A percentile compares a stretch with the other conserved stretches of the same genome.
These are phyloP conservation scores for Musa itinerans DNA, from an alignment of 176 grass and related monocot genomes.

Conservation along the genomic window DNA sequence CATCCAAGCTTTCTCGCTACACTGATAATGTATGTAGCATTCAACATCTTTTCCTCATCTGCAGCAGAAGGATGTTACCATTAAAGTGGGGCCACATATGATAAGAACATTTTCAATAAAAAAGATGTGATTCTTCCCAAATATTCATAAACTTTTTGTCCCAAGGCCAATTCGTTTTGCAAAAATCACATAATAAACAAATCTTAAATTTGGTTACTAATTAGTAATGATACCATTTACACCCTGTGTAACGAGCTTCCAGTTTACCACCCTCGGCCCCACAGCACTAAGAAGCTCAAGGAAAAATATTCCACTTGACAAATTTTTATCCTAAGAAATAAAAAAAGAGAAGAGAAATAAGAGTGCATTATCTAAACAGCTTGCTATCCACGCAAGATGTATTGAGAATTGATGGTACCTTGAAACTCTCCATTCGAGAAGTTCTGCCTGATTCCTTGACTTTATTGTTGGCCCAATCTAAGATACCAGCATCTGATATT, in stretches of 20 bases:
- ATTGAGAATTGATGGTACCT: slow-evolving; percentile 31
- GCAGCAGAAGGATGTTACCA: neutral
- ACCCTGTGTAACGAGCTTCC: slow-evolving; percentile 92
- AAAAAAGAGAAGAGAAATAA: neutral
- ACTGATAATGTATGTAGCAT: slow-evolving; percentile 96
- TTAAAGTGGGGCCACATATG: no score
- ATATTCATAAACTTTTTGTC: neutral
- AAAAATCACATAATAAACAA: slow-evolving; percentile 2
- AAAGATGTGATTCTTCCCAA: neutral
- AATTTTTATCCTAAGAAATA: slow-evolving; percentile 66
- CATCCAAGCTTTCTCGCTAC: slow-evolving; percentile 94
- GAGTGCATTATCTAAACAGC: neutral
- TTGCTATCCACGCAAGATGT: neutral
- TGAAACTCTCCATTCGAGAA: slow-evolving; percentile 81
- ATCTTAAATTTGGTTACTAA: slow-evolving; percentile 10
- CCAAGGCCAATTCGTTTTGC: neutral
- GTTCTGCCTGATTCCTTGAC: slow-evolving; percentile 84
- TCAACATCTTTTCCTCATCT: slow-evolving; percentile 91
- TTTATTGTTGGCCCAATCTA: slow-evolving; percentile 81
- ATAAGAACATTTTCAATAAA: neutral
- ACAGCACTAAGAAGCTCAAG: slow-evolving; percentile 94
- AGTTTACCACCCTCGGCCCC: slow-evolving; percentile 69
- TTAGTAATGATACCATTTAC: slow-evolving; percentile 49
- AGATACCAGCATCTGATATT: slow-evolving; percentile 77
- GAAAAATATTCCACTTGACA: slow-evolving; percentile 87